Evolutionary conservation across 2,329 filamentous ascomycete genomes (phyloP).

Genomic region (Pyricularia pennisetigena): DNA sequence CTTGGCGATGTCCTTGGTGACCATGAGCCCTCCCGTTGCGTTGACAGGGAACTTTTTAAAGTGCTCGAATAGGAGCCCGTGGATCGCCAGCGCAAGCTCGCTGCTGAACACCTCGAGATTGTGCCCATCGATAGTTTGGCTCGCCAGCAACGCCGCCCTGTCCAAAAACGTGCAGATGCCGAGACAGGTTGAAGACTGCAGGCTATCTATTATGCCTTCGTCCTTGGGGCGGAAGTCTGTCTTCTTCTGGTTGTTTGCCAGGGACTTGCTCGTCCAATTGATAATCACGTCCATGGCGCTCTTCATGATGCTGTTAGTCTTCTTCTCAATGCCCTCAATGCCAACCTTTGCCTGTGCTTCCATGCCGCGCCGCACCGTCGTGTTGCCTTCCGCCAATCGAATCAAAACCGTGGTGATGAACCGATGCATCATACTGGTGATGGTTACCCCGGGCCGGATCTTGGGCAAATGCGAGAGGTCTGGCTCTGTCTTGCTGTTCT

Average conservation of each 20-base stretch:
- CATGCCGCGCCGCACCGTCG: constrained; percentile 83
- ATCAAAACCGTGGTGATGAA: constrained; percentile 87
- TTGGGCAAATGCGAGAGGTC: constrained; percentile 76
- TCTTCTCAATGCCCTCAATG: constrained; percentile 72
- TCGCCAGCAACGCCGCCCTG: constrained; percentile 51
- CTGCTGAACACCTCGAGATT: constrained; percentile 76
- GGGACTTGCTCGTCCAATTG: constrained; percentile 64
- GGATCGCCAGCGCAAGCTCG: constrained; percentile 73
- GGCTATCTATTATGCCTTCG: constrained; percentile 51
- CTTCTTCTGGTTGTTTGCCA: constrained; percentile 67
- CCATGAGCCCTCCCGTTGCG: constrained; percentile 86
- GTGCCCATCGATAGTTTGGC: constrained; percentile 66
- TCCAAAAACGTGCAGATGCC: constrained; percentile 72
- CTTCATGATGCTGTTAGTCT: constrained; percentile 56
- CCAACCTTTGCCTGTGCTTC: constrained; percentile 69
- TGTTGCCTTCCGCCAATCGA: constrained; percentile 78
- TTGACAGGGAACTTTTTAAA: constrained; percentile 92
- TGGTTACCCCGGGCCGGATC: constrained; percentile 73
- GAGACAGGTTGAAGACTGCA: constrained; percentile 80
- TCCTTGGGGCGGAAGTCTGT: constrained; percentile 85
- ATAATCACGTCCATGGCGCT: constrained; percentile 56
- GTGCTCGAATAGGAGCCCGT: constrained; percentile 76
- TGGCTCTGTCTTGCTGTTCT: constrained; percentile 72
- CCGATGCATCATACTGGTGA: constrained; percentile 86
- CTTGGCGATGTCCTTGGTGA: constrained; percentile 90